Conservation (phyloP, 2,329 filamentous ascomycete species). For the Pezicula radicicola region DNA sequence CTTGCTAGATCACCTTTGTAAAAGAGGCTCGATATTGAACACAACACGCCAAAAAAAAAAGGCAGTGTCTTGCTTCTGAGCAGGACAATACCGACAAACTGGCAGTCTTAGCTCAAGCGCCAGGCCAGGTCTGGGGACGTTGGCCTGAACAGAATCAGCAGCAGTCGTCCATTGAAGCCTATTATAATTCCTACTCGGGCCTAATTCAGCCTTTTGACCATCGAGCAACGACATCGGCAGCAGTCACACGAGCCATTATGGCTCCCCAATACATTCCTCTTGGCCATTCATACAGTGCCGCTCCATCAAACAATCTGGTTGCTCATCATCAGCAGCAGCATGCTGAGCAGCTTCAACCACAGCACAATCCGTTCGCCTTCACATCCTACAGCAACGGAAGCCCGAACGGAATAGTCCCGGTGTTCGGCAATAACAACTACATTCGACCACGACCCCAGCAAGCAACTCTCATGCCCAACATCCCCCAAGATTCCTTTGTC, state of each 20-base stretch:
- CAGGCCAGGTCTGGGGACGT: constrained; percentile 51
- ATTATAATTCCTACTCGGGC: constrained; percentile 38
- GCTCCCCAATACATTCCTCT: constrained; percentile 45
- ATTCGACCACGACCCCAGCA: constrained; percentile 23
- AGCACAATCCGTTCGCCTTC: constrained; percentile 41
- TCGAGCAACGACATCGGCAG: constrained; percentile 30
- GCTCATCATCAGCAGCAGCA: constrained; percentile 34
- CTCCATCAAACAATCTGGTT: constrained; percentile 39
- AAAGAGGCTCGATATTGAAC: neutral
- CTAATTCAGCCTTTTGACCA: constrained; percentile 48
- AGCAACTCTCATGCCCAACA: constrained; percentile 13
- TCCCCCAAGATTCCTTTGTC: constrained; percentile 12
- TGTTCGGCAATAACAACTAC: constrained; percentile 21
- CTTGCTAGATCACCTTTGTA: neutral
- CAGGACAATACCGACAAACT: constrained; percentile 37
- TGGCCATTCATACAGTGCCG: constrained; percentile 38
- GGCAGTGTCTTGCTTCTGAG: constrained; percentile 27
- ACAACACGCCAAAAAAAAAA: neutral
- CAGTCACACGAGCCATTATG: constrained; percentile 41
- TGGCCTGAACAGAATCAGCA: constrained; percentile 41
- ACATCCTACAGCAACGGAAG: constrained; percentile 26
- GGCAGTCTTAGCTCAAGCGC: constrained; percentile 45
- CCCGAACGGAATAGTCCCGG: constrained; percentile 24
- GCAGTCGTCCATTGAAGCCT: constrained; percentile 13
- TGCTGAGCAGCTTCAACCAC: constrained; percentile 20